Conservation (phyloP, 2,329 filamentous ascomycete species). For the Orbilia oligospora region DNA sequence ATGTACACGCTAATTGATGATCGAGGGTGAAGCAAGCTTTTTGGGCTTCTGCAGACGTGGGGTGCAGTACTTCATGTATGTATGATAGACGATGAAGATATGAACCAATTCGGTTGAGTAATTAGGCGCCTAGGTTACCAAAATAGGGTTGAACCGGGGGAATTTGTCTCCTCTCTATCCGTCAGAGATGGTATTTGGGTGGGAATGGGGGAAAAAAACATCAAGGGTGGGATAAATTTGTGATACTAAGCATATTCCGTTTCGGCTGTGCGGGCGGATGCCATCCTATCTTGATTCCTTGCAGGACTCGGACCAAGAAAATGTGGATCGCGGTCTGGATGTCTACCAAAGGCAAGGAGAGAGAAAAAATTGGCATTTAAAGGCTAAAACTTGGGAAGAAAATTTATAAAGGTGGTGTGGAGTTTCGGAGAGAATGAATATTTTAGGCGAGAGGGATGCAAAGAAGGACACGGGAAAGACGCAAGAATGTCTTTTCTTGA, state of each 20-base stretch:
- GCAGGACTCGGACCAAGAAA: conserved; percentile 13
- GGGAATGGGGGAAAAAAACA: neutral
- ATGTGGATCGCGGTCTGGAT: conserved; percentile 15
- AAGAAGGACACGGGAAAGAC: conserved; percentile 51
- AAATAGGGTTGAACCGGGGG: conserved; percentile 17
- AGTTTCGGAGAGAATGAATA: conserved; percentile 37
- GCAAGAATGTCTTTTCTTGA: conserved; percentile 54
- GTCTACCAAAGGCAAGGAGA: conserved; percentile 2
- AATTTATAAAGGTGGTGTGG: conserved; percentile 25
- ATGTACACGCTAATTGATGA: neutral
- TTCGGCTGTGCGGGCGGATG: conserved; percentile 38
- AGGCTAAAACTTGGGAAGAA: conserved; percentile 14
- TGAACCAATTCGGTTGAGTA: conserved; percentile 30
- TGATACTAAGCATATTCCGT: conserved; percentile 32
- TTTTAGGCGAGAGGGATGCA: conserved; percentile 47
- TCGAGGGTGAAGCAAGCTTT: conserved; percentile 11
- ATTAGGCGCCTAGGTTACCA: conserved; percentile 43
- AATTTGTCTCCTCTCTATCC: conserved; percentile 7
- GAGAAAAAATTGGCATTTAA: conserved; percentile 15
- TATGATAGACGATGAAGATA: conserved; percentile 12
- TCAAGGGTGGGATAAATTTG: conserved; percentile 8
- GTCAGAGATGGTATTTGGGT: conserved; percentile 4
- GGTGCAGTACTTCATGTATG: conserved; percentile 11
- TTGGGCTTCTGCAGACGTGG: conserved; percentile 1
- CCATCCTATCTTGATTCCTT: conserved; percentile 21